A percentile compares a stretch with the other conserved stretches of the same genome.
Conservation (phyloP, 495 filamentous ascomycete genomes). For the Cenococcum geophilum region DNA sequence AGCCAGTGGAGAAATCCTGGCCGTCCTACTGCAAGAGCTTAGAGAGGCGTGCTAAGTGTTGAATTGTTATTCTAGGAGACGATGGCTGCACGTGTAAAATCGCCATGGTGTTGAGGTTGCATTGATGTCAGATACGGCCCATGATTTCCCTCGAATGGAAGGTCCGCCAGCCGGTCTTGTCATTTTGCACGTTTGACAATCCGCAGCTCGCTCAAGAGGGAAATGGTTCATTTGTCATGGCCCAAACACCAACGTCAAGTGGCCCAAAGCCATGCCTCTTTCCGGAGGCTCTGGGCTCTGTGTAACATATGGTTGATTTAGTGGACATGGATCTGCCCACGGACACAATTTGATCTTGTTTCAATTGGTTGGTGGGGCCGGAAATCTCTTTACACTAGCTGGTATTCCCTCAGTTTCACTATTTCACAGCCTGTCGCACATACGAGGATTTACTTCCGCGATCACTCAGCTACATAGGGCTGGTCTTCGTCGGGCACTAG, state of each 20-base stretch:
- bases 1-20: not conserved
- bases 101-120: not conserved
- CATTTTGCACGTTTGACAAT: not conserved
- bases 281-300: not conserved
- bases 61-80: not conserved
- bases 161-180: not conserved
- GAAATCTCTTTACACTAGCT: too few relatives aligned
- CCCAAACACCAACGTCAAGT: not conserved
- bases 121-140: not conserved
- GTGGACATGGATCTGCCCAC: not conserved
- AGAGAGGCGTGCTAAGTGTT: too few relatives aligned
- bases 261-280: not conserved
- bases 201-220: not conserved
- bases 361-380: not conserved
- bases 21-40: not conserved
- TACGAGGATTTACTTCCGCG: not conserved
- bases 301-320: not conserved
- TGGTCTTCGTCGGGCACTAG: conserved; percentile 5
- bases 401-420: not conserved
- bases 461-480: not conserved
- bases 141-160: not conserved
- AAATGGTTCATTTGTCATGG: not conserved
- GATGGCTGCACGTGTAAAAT: not conserved
- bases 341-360: not conserved
- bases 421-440: not conserved